Evolutionary conservation across 371 early-diverging fungal genomes (phyloP), one percentile per base, ranked within the genome.

Genomic region (Basidiobolus heterosporus): DNA sequence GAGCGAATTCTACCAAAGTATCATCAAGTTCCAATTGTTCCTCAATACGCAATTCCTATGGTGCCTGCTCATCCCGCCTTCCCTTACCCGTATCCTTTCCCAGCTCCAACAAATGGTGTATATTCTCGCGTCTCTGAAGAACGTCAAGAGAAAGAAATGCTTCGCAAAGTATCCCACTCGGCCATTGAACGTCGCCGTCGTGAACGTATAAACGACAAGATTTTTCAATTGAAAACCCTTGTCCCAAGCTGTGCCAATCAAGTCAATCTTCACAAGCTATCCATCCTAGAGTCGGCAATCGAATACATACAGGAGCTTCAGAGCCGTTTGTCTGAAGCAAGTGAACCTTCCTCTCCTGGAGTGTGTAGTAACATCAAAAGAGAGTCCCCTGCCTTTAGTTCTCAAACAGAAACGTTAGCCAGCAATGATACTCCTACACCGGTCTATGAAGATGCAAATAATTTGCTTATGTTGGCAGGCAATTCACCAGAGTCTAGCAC

Each of bases 101-200:
- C 45, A 9, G 30, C 16, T 45, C 46, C 3, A 44, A 45, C 15
- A 56, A 54, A 11, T 46, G 58, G 22, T 42, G 47, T 6, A 51
- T 53, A 0, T 53, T 56, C n/a, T 23, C 44, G 9, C 30, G 55
- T 11, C 56, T 56, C 13, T 56, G 56, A 56, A 53, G 56, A 41
- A 53, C 60, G 11, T 45, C 69, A 6, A 9, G 30, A 30, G 30
- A 30, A 30, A 30, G 74, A 74, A 42, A 53, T 70, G 38, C 62
- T 69, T 30, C 72, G 80, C 40, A 79, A 76, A 50, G 66, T 75
- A 7, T 77, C 80, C 0, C 85, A 85, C 45, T 80, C 80, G 21
- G 80, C 82, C 7, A 80, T 82, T 18, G 85, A 85, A 49, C 67
- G 81, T 19, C 67, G 82, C 3, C 66, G 85, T 36, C 74, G 85